Percentiles rank a stretch among this genome's conserved stretches.
Conservation (phyloP, 495 filamentous ascomycete genomes). For the Neurospora sp. region DNA sequence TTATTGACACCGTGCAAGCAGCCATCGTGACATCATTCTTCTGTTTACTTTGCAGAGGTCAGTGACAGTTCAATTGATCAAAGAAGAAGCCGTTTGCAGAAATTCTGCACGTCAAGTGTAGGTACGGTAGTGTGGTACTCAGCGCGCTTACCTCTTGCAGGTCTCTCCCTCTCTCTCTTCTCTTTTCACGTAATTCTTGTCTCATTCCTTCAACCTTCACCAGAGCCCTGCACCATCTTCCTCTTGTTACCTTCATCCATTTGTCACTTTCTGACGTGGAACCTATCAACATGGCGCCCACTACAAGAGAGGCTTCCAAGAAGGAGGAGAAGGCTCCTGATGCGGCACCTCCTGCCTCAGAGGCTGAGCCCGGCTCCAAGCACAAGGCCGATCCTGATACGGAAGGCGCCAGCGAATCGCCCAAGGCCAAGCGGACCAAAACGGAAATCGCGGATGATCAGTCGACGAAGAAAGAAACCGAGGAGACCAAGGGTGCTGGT, state of each 20-base stretch:
- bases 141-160: neutral
- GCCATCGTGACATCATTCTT: neutral
- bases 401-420: neutral
- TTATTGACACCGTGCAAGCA: neutral
- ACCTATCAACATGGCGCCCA: conserved; percentile 6
- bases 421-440: conserved; percentile 11
- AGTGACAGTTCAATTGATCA: neutral
- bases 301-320: conserved; percentile 13
- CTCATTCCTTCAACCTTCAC: neutral
- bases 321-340: neutral
- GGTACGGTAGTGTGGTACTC: neutral
- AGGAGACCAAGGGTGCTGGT: neutral
- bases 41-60: neutral
- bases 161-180: neutral
- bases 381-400: conserved; percentile 7
- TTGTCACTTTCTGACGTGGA: neutral
- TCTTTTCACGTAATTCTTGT: neutral
- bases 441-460: neutral
- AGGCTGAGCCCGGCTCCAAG: conserved; percentile 14
- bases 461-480: neutral
- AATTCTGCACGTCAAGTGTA: neutral
- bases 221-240: neutral
- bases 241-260: neutral
- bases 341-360: conserved; percentile 2
- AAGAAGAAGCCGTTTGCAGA: neutral